Percentiles rank a stretch among this genome's conserved stretches.
phyloP scores from a whole-genome alignment of 345 rosid genomes.

The Heritiera littoralis region DNA sequence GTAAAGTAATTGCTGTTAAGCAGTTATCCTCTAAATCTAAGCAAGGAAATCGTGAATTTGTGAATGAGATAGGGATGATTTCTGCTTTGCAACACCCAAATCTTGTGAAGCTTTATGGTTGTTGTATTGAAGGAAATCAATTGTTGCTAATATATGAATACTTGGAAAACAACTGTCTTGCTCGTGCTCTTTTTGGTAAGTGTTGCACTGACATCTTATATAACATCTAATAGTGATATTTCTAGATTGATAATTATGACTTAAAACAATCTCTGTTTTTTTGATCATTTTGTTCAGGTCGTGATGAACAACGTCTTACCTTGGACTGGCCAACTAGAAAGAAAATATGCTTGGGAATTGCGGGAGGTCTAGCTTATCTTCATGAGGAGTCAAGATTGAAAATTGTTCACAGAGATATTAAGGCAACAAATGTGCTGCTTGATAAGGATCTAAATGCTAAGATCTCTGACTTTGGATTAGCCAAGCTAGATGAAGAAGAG shows the following conservation, averaged over 20 bases:
- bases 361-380: conserved; percentile 58
- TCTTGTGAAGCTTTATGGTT: conserved; percentile 63
- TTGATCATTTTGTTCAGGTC: conserved; percentile 29
- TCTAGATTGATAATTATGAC: neutral
- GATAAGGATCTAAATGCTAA: conserved; percentile 61
- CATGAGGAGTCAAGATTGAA: conserved; percentile 75
- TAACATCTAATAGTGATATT: too few species aligned
- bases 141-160: conserved; percentile 61
- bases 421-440: conserved; percentile 72
- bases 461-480: conserved; percentile 74
- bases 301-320: conserved; percentile 40
- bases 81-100: conserved; percentile 71
- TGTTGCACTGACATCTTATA: neutral
- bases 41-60: conserved; percentile 73
- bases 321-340: conserved; percentile 63
- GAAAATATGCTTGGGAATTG: conserved; percentile 53
- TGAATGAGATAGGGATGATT: conserved; percentile 72
- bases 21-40: conserved; percentile 70
- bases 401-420: conserved; percentile 74
- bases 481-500: conserved; percentile 75
- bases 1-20: conserved; percentile 60
- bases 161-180: conserved; percentile 66
- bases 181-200: conserved; percentile 65
- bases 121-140: conserved; percentile 69
- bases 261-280: neutral